Percentiles rank a stretch among this genome's conserved stretches.
phyloP scores from a whole-genome alignment of 2,329 filamentous ascomycete species.

The Arachnopeziza araneosa region DNA sequence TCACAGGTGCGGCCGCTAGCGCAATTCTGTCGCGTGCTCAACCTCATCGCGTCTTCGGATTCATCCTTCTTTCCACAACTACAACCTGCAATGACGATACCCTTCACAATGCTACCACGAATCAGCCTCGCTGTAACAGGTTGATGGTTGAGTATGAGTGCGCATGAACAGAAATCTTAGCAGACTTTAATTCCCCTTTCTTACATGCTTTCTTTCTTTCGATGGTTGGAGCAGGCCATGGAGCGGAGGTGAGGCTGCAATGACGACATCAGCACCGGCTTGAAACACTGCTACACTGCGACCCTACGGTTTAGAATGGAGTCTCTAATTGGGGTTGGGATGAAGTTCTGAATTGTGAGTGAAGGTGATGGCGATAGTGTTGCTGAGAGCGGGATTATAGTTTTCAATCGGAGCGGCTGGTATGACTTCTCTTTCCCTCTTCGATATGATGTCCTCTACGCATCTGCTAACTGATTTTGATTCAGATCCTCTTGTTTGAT shows the following conservation, averaged over 20 bases:
- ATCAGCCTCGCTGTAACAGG: conserved; percentile 19
- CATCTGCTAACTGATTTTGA: neutral
- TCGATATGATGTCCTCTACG: neutral
- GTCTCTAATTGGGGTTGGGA: conserved; percentile 2
- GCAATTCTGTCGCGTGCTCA: conserved; percentile 5
- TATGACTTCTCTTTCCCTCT: conserved; percentile 17
- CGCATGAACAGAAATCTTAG: conserved; percentile 35
- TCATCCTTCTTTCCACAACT: conserved; percentile 6
- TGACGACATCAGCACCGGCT: conserved; percentile 30
- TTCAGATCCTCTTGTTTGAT: neutral
- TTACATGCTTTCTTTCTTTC: conserved; percentile 4
- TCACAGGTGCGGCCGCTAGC: conserved; percentile 10
- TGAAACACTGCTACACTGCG: conserved; percentile 21
- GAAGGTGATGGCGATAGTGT: conserved; percentile 17
- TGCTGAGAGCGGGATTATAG: conserved; percentile 29
- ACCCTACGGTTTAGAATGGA: conserved; percentile 9
- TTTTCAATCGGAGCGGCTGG: conserved; percentile 34
- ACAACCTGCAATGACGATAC: conserved; percentile 31
- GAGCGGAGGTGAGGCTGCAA: conserved; percentile 12
- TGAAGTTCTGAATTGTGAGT: neutral
- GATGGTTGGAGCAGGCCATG: conserved; percentile 7
- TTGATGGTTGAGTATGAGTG: conserved; percentile 28
- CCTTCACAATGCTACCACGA: conserved; percentile 29
- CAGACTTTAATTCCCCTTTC: conserved; percentile 15
- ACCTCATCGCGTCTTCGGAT: conserved; percentile 14